A percentile compares a stretch with the other conserved stretches of the same genome.
phyloP scores from a whole-genome alignment of 352 stramenopile genomes.

The Globisporangium okanoganense region DNA sequence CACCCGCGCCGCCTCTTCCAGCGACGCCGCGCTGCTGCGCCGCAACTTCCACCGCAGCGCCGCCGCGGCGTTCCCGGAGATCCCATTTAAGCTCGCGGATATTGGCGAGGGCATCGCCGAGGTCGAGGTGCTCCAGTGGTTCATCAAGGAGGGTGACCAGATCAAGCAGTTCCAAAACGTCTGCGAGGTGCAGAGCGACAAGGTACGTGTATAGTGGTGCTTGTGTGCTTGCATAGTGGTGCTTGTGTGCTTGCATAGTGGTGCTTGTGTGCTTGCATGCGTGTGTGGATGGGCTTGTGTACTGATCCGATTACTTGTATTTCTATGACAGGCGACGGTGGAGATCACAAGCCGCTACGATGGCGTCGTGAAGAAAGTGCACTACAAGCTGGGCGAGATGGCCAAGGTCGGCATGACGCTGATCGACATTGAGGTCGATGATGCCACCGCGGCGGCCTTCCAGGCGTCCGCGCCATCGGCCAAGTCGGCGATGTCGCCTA shows the following conservation, averaged over 20 bases:
- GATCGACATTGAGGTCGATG: conserved; percentile 90
- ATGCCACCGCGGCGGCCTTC: conserved; percentile 48
- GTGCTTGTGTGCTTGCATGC: not conserved
- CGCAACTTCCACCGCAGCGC: conserved; percentile 45
- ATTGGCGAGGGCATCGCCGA: conserved; percentile 99
- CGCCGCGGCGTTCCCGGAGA: conserved; percentile 49
- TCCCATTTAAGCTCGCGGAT: conserved; percentile 92
- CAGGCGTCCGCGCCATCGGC: conserved; percentile 22
- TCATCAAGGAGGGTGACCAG: conserved; percentile 89
- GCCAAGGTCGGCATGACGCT: conserved; percentile 93
- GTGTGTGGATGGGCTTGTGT: not conserved
- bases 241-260: not conserved
- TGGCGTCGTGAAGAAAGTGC: conserved; percentile 90
- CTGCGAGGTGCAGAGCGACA: conserved; percentile 97
- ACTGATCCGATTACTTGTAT: not conserved
- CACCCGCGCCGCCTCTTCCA: not conserved
- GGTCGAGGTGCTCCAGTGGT: conserved; percentile 98
- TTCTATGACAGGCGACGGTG: conserved; percentile 77
- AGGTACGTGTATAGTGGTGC: conserved; percentile 36
- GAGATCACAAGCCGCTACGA: conserved; percentile 98
- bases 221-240: not conserved
- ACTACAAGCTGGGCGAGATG: conserved; percentile 94
- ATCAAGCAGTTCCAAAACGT: conserved; percentile 97
- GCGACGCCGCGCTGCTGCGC: not conserved
- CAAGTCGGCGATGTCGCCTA: conserved; percentile 10